Evolutionary conservation across 2,329 filamentous ascomycete genomes (phyloP).

Genomic region (Penicillium italicum): DNA sequence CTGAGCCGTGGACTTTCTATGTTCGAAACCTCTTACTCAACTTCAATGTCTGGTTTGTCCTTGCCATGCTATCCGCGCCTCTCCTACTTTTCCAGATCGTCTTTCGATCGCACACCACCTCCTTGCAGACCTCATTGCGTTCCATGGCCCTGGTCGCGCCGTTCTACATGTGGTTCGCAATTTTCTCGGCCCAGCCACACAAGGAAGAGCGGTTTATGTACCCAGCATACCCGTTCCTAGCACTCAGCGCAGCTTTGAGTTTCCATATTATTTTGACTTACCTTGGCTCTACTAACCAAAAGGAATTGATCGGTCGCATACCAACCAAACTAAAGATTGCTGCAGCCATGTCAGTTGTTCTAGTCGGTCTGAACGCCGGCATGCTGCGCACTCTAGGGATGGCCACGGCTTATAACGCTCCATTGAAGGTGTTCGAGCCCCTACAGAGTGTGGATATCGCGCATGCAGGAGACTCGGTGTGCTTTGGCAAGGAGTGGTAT

Average conservation of each 20-base stretch:
- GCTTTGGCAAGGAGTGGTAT: constrained; percentile 97
- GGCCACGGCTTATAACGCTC: constrained; percentile 78
- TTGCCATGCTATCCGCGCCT: constrained; percentile 72
- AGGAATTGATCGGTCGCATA: constrained; percentile 65
- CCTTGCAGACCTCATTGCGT: constrained; percentile 67
- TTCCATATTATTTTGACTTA: constrained; percentile 75
- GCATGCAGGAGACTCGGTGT: constrained; percentile 66
- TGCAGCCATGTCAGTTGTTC: constrained; percentile 57
- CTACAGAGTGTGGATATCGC: constrained; percentile 52
- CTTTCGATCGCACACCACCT: constrained; percentile 57
- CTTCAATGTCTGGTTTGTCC: constrained; percentile 89
- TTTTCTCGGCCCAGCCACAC: constrained; percentile 90
- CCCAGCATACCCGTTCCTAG: constrained; percentile 85
- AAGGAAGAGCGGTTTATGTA: constrained; percentile 99
- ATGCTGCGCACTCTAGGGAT: constrained; percentile 71
- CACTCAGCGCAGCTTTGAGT: constrained; percentile 80
- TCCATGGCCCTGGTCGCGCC: constrained; percentile 75
- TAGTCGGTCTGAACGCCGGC: constrained; percentile 63
- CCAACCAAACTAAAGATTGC: constrained; percentile 71
- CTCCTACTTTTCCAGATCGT: constrained; percentile 71
- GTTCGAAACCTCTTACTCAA: constrained; percentile 86
- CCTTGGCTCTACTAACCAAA: constrained; percentile 67
- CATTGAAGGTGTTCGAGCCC: constrained; percentile 59
- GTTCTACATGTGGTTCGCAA: constrained; percentile 90
- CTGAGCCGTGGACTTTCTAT: constrained; percentile 96